Conservation (phyloP, 1,284 basidiomycete species). For the Takashimella tepidaria region DNA sequence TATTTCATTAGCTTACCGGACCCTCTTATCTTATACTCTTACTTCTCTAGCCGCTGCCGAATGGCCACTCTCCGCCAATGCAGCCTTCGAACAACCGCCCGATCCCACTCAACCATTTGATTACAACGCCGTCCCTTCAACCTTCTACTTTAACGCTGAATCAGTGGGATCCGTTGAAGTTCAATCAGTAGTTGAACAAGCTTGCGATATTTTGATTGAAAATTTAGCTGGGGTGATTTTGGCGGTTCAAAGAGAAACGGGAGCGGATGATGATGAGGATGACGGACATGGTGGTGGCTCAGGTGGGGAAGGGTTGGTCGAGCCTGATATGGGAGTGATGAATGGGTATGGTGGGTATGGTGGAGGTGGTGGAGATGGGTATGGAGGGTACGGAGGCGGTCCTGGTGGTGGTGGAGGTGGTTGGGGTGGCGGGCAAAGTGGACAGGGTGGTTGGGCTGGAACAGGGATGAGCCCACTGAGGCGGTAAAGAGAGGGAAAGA, state of each 20-base stretch:
- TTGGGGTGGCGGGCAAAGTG: conserved; percentile 12
- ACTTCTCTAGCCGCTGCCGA: conserved; percentile 55
- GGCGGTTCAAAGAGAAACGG: conserved; percentile 41
- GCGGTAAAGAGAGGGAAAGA: too few species aligned
- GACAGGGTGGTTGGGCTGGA: conserved; percentile 15
- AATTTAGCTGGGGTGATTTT: conserved; percentile 76
- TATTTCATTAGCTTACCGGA: neutral
- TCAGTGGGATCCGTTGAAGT: conserved; percentile 83
- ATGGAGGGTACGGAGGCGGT: conserved; percentile 13
- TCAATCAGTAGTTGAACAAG: conserved; percentile 80
- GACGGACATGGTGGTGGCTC: conserved; percentile 14
- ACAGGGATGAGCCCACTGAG: conserved; percentile 40
- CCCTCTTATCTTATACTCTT: too few species aligned
- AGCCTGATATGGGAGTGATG: conserved; percentile 28
- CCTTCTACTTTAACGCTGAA: conserved; percentile 89
- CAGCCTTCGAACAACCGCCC: conserved; percentile 71
- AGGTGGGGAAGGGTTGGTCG: conserved; percentile 20
- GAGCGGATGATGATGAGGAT: conserved; percentile 32
- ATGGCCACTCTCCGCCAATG: conserved; percentile 79
- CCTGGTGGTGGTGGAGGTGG: conserved; percentile 17
- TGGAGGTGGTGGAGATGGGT: conserved; percentile 10
- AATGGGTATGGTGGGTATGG: conserved; percentile 17
- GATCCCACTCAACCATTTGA: conserved; percentile 78
- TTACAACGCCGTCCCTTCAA: conserved; percentile 75
- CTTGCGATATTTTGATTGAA: conserved; percentile 70